These are phyloP conservation scores for Peniophora sp. DNA, from an alignment of 1,284 basidiomycete genomes.

Conservation along the genomic window DNA sequence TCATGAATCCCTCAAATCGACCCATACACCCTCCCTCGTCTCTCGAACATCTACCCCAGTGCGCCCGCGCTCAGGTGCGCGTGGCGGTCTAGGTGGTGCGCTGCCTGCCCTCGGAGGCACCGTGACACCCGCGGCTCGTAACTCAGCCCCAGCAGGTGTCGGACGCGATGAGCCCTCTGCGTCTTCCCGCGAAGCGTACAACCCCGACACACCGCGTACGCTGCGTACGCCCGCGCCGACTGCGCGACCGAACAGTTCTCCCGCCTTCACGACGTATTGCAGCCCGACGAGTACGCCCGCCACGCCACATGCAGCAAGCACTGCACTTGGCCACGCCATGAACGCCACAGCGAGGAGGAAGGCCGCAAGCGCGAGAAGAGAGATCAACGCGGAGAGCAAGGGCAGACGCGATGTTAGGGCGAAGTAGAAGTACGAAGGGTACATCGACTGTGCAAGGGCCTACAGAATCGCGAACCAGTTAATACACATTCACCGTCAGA, in stretches of 20 bases:
- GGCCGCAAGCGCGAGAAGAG: background rate
- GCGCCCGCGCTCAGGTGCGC: background rate
- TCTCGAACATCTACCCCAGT: no score
- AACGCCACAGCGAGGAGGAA: background rate
- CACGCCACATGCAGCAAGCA: background rate
- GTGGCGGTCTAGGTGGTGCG: constrained; percentile 8
- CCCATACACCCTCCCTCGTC: no score
- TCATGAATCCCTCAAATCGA: no score
- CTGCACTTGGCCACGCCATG: background rate
- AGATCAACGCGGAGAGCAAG: background rate
- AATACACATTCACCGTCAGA: no score
- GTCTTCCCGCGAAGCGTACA: no score
- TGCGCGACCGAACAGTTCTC: background rate
- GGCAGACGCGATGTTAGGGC: background rate
- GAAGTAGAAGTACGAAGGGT: background rate
- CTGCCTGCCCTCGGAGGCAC: constrained; percentile 11
- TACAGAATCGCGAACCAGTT: no score
- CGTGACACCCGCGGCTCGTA: background rate
- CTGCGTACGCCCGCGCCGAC: background rate
- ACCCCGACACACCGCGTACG: no score
- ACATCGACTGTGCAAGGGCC: background rate
- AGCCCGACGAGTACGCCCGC: background rate
- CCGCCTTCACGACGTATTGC: background rate
- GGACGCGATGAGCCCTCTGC: no score
- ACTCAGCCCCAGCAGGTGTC: no score